Evolutionary conservation across 164 flowering plant species (phyloP).

Genomic region (Tinospora cordifolia): DNA sequence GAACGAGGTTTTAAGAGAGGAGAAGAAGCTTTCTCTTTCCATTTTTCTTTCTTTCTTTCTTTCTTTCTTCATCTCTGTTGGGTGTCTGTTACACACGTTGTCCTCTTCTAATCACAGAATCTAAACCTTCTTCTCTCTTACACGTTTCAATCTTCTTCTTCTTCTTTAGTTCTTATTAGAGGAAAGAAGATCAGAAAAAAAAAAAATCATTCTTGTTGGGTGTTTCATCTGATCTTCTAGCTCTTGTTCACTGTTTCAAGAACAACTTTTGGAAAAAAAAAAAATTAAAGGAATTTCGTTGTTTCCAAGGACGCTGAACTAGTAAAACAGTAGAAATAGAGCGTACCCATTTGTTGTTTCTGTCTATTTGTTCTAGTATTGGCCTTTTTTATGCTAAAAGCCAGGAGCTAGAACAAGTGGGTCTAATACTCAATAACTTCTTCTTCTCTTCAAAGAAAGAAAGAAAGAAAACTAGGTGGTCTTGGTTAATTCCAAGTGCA

Average conservation of each 20-base stretch:
- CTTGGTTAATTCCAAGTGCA: neutral
- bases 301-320: neutral
- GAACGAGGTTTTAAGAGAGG: conserved; percentile 48
- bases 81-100: conserved; percentile 38
- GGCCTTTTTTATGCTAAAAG: conserved; percentile 1
- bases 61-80: conserved; percentile 17
- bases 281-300: neutral
- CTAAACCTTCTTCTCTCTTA: conserved; percentile 27
- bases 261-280: conserved; percentile 3
- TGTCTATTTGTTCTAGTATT: conserved; percentile 4
- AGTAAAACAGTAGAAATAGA: conserved; percentile 5
- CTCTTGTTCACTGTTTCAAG: neutral
- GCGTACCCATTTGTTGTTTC: conserved; percentile 13
- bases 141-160: conserved; percentile 15
- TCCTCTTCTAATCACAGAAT: conserved; percentile 35
- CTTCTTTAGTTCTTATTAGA: conserved; percentile 12
- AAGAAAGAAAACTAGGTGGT: neutral
- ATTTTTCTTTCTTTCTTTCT: conserved; percentile 28
- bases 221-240: conserved; percentile 5
- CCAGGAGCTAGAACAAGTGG: no score
- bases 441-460: conserved; percentile 5
- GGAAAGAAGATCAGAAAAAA: neutral
- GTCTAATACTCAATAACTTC: no score
- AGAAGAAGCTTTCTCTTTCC: conserved; percentile 15
- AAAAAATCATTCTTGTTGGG: neutral